Conservation (phyloP, 441 rosid genomes). For the Viola pubescens region DNA sequence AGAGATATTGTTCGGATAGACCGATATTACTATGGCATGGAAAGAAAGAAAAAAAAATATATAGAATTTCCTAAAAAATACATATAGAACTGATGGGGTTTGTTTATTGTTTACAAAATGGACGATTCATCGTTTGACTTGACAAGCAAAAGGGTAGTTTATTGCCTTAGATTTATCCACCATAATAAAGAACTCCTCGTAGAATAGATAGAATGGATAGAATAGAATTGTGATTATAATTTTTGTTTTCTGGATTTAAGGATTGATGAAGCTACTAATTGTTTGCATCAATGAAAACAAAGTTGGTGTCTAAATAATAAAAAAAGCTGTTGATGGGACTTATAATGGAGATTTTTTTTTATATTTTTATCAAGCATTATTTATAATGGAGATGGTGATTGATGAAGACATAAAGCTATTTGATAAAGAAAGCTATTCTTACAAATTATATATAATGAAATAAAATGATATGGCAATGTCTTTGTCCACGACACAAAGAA, state of each 20-base stretch:
- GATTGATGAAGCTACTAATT: background rate
- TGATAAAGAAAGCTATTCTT: conserved; percentile 28
- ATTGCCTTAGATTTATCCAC: conserved; percentile 2
- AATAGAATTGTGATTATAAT: background rate
- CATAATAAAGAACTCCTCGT: background rate
- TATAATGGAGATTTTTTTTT: conserved; percentile 21
- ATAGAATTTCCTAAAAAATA: too few relatives aligned
- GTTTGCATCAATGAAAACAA: conserved; percentile 21
- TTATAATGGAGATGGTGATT: conserved; percentile 33
- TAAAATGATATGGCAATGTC: conserved; percentile 24
- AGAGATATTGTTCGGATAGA: too few relatives aligned
- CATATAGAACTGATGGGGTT: too few relatives aligned
- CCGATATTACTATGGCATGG: too few relatives aligned
- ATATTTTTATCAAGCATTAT: too few relatives aligned
- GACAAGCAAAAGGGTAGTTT: background rate
- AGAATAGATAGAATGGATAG: too few relatives aligned
- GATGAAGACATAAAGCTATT: conserved; percentile 55
- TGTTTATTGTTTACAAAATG: too few relatives aligned
- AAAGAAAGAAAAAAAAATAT: too few relatives aligned
- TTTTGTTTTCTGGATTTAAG: background rate
- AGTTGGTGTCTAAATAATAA: conserved; percentile 1
- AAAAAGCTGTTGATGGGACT: background rate
- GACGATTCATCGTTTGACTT: conserved; percentile 1
- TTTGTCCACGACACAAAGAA: conserved; percentile 21
- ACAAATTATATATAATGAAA: background rate